phyloP scores from a whole-genome alignment of 441 rosid genomes.

The Adansonia rubrostipa region DNA sequence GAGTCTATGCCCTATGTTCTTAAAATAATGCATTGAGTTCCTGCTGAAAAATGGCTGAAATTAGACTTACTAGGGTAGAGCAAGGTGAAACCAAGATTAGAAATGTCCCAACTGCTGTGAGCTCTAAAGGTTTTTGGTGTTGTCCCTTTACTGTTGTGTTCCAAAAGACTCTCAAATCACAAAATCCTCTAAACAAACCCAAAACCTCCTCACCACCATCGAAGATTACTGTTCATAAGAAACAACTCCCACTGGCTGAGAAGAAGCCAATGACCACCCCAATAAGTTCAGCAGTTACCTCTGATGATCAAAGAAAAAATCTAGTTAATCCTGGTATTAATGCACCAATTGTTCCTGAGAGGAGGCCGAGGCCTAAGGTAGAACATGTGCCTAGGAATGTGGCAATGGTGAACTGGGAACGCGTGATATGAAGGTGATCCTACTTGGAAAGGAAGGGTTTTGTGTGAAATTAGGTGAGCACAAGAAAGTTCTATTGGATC shows the following conservation, averaged over 20 bases:
- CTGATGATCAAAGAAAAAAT: slow-evolving; percentile 55
- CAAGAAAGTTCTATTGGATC: slow-evolving; percentile 68
- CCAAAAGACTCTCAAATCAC: slow-evolving; percentile 76
- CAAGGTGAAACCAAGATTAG: slow-evolving; percentile 82
- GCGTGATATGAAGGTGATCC: slow-evolving; percentile 78
- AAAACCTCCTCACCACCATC: slow-evolving; percentile 71
- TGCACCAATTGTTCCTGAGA: slow-evolving; percentile 59
- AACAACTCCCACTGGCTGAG: slow-evolving; percentile 36
- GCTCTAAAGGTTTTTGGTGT: slow-evolving; percentile 99
- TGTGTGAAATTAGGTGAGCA: slow-evolving; percentile 94
- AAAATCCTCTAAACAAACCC: slow-evolving; percentile 66
- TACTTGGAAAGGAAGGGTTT: slow-evolving; percentile 89
- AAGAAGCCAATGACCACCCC: slow-evolving; percentile 58
- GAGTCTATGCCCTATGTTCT: slow-evolving; percentile 23
- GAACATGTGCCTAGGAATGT: slow-evolving; percentile 89
- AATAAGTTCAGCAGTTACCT: slow-evolving; percentile 53
- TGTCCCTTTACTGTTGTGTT: slow-evolving; percentile 93
- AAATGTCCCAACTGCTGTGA: slow-evolving; percentile 92
- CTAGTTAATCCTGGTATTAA: slow-evolving; percentile 43
- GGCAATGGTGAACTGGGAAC: slow-evolving; percentile 88
- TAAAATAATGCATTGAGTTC: slow-evolving; percentile 31
- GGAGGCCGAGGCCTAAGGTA: slow-evolving; percentile 65
- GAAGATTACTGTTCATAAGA: slow-evolving; percentile 50
- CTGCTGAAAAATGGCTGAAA: slow-evolving; percentile 73
- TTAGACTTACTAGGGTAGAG: slow-evolving; percentile 68